These are phyloP conservation scores for Nidula niveotomentosa DNA, from an alignment of 1,284 basidiomycete genomes.

Conservation along the genomic window DNA sequence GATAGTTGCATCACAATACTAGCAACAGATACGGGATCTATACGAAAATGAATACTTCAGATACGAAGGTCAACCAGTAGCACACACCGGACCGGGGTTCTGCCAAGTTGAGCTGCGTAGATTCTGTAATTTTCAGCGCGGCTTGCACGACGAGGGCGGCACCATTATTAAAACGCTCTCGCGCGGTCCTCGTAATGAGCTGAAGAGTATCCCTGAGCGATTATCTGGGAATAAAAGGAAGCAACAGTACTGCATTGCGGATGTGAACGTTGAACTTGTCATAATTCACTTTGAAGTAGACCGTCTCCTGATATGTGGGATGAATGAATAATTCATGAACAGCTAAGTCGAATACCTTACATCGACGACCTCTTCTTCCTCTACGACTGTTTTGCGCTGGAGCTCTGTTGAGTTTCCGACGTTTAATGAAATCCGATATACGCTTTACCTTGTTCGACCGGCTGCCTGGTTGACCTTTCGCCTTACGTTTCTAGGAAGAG, in stretches of 20 bases:
- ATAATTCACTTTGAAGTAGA: conserved; percentile 85
- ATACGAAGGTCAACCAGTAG: not conserved
- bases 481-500: conserved; percentile 55
- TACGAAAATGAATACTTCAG: not conserved
- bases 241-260: conserved; percentile 72
- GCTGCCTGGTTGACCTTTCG: conserved; percentile 45
- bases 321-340: not conserved
- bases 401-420: not conserved
- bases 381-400: conserved; percentile 59
- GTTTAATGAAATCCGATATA: conserved; percentile 5
- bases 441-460: conserved; percentile 49
- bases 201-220: conserved; percentile 25
- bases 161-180: conserved; percentile 77
- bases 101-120: conserved; percentile 56
- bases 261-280: conserved; percentile 89
- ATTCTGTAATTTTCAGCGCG: conserved; percentile 67
- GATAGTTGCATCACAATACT: conserved; percentile 61
- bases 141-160: conserved; percentile 74
- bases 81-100: conserved; percentile 66
- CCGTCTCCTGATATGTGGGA: conserved; percentile 48
- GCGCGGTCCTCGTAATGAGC: conserved; percentile 76
- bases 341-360: conserved; percentile 37
- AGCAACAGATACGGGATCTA: conserved; percentile 65
- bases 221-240: conserved; percentile 2
- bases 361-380: conserved; percentile 64